phyloP scores from a whole-genome alignment of 2,329 filamentous ascomycete species.

The Aureobasidium leucospermi region DNA sequence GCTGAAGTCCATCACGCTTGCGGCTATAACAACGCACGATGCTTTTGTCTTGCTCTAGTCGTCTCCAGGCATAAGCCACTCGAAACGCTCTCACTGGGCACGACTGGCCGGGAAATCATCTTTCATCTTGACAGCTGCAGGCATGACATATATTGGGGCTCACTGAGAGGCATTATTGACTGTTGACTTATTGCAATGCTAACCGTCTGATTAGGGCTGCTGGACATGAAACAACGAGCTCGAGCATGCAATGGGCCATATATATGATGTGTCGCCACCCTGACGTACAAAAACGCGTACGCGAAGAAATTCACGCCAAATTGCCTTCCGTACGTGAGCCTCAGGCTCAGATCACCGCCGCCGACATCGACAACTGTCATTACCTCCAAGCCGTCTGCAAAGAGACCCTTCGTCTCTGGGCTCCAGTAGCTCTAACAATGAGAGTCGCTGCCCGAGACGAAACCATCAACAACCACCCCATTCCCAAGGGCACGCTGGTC shows the following conservation, averaged over 20 bases:
- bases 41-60: too few relatives aligned
- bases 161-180: background rate
- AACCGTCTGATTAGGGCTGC: constrained; percentile 43
- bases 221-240: constrained; percentile 51
- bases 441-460: constrained; percentile 60
- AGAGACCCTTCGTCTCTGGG: constrained; percentile 66
- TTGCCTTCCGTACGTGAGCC: constrained; percentile 38
- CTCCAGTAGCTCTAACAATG: constrained; percentile 64
- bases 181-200: background rate
- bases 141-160: too few relatives aligned
- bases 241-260: constrained; percentile 46
- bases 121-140: too few relatives aligned
- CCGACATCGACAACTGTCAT: constrained; percentile 63
- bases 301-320: constrained; percentile 42
- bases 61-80: too few relatives aligned
- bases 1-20: too few relatives aligned
- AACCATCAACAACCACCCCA: constrained; percentile 53
- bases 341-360: constrained; percentile 38
- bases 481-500: constrained; percentile 65
- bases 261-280: constrained; percentile 47
- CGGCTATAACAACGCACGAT: too few relatives aligned
- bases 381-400: constrained; percentile 75
- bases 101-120: too few relatives aligned
- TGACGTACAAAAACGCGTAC: constrained; percentile 40
- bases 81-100: too few relatives aligned